Conservation (phyloP, 768 basidiomycete species). For the Phylloporus rhodoxanthus region DNA sequence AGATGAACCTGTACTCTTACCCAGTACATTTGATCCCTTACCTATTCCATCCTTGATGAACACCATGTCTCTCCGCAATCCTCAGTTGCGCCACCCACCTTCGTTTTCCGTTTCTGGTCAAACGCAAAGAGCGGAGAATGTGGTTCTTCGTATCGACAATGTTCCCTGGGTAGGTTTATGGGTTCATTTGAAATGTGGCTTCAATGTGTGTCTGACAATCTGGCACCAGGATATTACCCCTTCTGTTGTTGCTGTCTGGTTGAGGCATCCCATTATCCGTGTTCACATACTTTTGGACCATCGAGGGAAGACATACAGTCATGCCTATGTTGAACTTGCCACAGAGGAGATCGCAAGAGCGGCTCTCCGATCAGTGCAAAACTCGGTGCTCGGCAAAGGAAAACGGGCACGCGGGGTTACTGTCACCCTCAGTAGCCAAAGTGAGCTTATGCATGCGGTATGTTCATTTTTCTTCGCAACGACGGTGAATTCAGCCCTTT, state of each 20-base stretch:
- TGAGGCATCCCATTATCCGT: constrained; percentile 56
- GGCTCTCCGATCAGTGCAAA: constrained; percentile 51
- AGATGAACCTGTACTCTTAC: constrained; percentile 24
- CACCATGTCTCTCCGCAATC: constrained; percentile 27
- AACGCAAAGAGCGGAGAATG: constrained; percentile 32
- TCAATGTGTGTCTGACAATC: constrained; percentile 3
- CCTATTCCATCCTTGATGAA: constrained; percentile 30
- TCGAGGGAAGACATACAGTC: constrained; percentile 79
- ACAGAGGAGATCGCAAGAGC: constrained; percentile 57
- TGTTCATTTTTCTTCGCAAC: constrained; percentile 1
- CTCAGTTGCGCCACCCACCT: constrained; percentile 15
- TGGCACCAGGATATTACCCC: constrained; percentile 73
- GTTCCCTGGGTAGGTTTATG: constrained; percentile 78
- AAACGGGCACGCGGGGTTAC: constrained; percentile 79
- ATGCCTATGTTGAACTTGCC: constrained; percentile 74
- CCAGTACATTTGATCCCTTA: constrained; percentile 23
- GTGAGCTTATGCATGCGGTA: constrained; percentile 78
- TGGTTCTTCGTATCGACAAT: constrained; percentile 80
- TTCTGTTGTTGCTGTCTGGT: constrained; percentile 59
- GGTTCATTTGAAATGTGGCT: constrained; percentile 18
- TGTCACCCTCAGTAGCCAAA: constrained; percentile 72
- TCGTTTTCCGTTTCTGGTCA: constrained; percentile 11
- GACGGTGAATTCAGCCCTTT: not conserved
- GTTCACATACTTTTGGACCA: constrained; percentile 76
- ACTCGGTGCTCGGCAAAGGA: constrained; percentile 66